A percentile compares a stretch with the other conserved stretches of the same genome.
Evolutionary conservation across 495 filamentous ascomycete species (phyloP).

Genomic region (Astrothelium subdiscretum): DNA sequence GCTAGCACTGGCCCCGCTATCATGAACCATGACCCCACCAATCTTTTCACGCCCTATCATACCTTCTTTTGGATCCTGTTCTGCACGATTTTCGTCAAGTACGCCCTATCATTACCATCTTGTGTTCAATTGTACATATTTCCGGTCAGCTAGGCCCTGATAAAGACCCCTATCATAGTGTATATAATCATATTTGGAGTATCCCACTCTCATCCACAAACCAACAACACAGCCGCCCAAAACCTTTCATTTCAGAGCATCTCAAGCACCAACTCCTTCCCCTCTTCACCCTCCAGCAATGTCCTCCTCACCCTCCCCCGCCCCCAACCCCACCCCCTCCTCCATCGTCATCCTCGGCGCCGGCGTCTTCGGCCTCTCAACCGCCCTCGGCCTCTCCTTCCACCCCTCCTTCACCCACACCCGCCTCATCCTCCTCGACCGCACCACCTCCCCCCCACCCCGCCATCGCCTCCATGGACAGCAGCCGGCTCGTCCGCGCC

Average conservation of each 20-base stretch:
- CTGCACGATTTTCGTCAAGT: background rate
- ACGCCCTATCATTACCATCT: background rate
- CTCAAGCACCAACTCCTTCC: background rate
- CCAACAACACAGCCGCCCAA: no score
- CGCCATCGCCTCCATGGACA: constrained; percentile 25
- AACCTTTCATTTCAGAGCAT: background rate
- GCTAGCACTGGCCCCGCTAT: background rate
- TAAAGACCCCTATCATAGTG: background rate
- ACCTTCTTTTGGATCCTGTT: background rate
- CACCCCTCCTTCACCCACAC: constrained; percentile 13
- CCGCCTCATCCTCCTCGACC: constrained; percentile 23
- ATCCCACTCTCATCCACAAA: background rate
- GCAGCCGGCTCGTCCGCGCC: constrained; percentile 44
- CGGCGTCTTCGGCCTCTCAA: constrained; percentile 28
- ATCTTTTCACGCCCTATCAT: background rate
- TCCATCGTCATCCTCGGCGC: constrained; percentile 27
- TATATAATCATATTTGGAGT: background rate
- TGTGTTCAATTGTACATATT: background rate
- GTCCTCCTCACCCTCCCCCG: background rate
- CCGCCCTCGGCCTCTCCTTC: constrained; percentile 18
- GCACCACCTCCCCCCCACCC: constrained; percentile 20
- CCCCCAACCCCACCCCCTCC: constrained; percentile 12
- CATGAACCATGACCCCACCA: background rate
- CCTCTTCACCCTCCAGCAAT: background rate
- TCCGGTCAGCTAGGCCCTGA: background rate